Percentiles rank a stretch among this genome's conserved stretches.
These are phyloP conservation scores for Chamaenerion angustifolium DNA, from an alignment of 345 rosid genomes.

Conservation along the genomic window DNA sequence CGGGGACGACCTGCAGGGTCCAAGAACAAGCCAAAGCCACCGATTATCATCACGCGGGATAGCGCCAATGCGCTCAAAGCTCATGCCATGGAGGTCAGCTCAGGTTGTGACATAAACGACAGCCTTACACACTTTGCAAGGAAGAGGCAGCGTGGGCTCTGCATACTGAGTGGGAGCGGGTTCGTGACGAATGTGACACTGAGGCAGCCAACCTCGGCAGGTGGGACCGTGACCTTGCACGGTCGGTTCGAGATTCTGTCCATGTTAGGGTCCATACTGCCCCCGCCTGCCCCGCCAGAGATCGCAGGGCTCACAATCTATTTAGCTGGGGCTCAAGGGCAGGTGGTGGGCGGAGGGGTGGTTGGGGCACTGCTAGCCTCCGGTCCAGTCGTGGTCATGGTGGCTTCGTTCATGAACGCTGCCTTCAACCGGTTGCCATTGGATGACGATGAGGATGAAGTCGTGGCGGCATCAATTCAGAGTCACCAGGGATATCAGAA, in stretches of 20 bases:
- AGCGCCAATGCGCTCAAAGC: too few species aligned
- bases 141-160: slow-evolving; percentile 74
- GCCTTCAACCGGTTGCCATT: slow-evolving; percentile 77
- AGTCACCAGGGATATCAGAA: slow-evolving; percentile 22
- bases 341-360: slow-evolving; percentile 85
- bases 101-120: slow-evolving; percentile 81
- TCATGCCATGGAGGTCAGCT: slow-evolving; percentile 88
- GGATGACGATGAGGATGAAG: slow-evolving; percentile 42
- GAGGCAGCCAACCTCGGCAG: slow-evolving; percentile 67
- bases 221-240: slow-evolving; percentile 73
- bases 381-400: slow-evolving; percentile 85
- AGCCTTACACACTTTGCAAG: slow-evolving; percentile 59
- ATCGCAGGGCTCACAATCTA: slow-evolving; percentile 75
- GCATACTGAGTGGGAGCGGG: slow-evolving; percentile 68
- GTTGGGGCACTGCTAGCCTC: slow-evolving; percentile 76
- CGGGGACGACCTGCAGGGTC: slow-evolving; percentile 91
- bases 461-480: slow-evolving; percentile 18
- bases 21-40: too few species aligned
- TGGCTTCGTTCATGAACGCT: slow-evolving; percentile 84
- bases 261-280: slow-evolving; percentile 80
- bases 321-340: slow-evolving; percentile 90
- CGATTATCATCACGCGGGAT: too few species aligned
- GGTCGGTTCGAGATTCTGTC: slow-evolving; percentile 96
- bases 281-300: slow-evolving; percentile 76
- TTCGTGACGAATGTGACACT: slow-evolving; percentile 78